These are phyloP conservation scores for Solanum dulcamara DNA, from an alignment of 257 asterid genomes.

Conservation along the genomic window DNA sequence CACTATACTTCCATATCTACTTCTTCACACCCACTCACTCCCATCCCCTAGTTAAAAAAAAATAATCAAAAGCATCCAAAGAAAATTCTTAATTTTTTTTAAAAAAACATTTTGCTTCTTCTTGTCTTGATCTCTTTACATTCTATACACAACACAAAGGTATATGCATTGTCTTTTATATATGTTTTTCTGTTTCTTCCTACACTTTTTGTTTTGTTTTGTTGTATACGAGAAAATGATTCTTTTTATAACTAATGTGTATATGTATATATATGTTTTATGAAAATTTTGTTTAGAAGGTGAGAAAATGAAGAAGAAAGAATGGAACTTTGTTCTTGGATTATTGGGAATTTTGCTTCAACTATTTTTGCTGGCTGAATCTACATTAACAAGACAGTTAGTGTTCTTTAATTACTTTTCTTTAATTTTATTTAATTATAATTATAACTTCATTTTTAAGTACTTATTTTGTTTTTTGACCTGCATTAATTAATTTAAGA, in stretches of 20 bases:
- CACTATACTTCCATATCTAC: no score
- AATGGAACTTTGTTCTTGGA: constrained; percentile 11
- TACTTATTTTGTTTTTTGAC: neutral
- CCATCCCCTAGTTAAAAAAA: no score
- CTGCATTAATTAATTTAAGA: neutral
- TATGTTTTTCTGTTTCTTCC: neutral
- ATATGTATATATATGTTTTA: neutral
- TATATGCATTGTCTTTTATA: neutral
- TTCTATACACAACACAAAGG: neutral
- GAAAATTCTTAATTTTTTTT: no score
- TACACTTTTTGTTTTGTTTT: neutral
- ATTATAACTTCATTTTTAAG: no score
- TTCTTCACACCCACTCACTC: no score
- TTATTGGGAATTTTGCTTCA: constrained; percentile 23
- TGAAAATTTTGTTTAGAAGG: constrained; percentile 1
- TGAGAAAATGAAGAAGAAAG: constrained; percentile 18
- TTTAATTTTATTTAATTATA: neutral
- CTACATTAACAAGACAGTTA: constrained; percentile 29
- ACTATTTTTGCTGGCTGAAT: constrained; percentile 17
- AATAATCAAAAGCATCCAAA: no score
- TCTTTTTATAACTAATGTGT: neutral
- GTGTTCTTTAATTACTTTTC: constrained; percentile 10
- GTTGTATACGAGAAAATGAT: neutral
- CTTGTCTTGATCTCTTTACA: neutral
- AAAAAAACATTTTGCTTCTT: neutral